Evolutionary conservation across 805 yeast genomes (phyloP).

Genomic region (Ogataea zsoltii): DNA sequence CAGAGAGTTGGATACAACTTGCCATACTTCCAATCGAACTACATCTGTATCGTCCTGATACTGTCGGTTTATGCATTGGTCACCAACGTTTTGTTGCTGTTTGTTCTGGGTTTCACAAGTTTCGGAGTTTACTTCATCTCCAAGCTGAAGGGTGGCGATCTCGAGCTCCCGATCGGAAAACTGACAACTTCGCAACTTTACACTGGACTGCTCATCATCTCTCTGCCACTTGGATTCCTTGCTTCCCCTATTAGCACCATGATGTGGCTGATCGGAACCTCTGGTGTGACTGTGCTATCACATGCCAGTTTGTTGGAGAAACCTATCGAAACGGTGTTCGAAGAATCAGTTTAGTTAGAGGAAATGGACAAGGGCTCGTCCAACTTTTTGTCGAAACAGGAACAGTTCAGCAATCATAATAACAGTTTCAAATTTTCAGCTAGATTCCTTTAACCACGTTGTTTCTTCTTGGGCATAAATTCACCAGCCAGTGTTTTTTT

Average conservation of each 20-base stretch:
- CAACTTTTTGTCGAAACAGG: too few species aligned
- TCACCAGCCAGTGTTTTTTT: too few species aligned
- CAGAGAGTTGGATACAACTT: constrained; percentile 84
- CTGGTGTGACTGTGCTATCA: constrained; percentile 78
- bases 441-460: too few species aligned
- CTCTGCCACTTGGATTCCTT: constrained; percentile 46
- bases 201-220: constrained; percentile 76
- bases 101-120: constrained; percentile 73
- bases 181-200: constrained; percentile 83
- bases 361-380: too few species aligned
- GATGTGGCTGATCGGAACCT: constrained; percentile 96
- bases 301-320: constrained; percentile 96
- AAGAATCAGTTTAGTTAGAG: constrained; percentile 54
- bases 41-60: constrained; percentile 67
- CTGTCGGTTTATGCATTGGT: constrained; percentile 82
- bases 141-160: constrained; percentile 78
- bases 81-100: constrained; percentile 80
- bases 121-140: constrained; percentile 80
- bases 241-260: constrained; percentile 67
- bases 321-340: constrained; percentile 96
- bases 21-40: constrained; percentile 85
- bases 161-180: constrained; percentile 72
- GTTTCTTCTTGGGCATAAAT: too few species aligned
- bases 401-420: too few species aligned
- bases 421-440: too few species aligned